Conservation (phyloP, 2,329 filamentous ascomycete genomes). For the Daldinia eschscholtzii region DNA sequence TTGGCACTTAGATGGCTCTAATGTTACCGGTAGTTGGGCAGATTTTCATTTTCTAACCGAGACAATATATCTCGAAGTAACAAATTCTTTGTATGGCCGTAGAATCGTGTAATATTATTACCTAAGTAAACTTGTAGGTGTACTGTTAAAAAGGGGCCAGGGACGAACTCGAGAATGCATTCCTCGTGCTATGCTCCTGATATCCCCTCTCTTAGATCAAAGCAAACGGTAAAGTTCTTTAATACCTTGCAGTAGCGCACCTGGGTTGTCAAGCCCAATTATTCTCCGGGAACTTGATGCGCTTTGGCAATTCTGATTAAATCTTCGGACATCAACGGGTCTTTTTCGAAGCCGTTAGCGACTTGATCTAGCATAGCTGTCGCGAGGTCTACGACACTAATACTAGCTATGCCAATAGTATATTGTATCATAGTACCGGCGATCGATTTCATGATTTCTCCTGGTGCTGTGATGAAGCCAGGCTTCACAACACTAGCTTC, state of each 20-base stretch:
- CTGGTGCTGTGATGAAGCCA: constrained; percentile 56
- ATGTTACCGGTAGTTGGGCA: neutral
- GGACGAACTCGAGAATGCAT: neutral
- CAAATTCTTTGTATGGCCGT: neutral
- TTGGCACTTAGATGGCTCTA: neutral
- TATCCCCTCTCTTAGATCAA: neutral
- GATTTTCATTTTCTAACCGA: neutral
- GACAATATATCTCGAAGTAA: neutral
- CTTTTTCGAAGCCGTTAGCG: constrained; percentile 61
- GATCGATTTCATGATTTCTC: constrained; percentile 41
- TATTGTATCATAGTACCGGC: constrained; percentile 41
- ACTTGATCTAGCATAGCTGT: constrained; percentile 61
- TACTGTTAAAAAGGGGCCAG: neutral
- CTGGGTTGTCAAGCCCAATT: neutral
- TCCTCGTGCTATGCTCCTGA: neutral
- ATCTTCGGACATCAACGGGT: constrained; percentile 60
- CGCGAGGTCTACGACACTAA: constrained; percentile 56
- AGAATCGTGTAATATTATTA: neutral
- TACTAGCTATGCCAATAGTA: constrained; percentile 51
- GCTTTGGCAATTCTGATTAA: constrained; percentile 47
- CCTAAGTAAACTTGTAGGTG: neutral
- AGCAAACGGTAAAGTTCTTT: neutral
- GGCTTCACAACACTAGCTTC: constrained; percentile 58
- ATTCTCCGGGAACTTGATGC: neutral
- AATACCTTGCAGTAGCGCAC: neutral